Evolutionary conservation across 2,329 filamentous ascomycete species (phyloP).

Genomic region (Plectosphaerella plurivora): DNA sequence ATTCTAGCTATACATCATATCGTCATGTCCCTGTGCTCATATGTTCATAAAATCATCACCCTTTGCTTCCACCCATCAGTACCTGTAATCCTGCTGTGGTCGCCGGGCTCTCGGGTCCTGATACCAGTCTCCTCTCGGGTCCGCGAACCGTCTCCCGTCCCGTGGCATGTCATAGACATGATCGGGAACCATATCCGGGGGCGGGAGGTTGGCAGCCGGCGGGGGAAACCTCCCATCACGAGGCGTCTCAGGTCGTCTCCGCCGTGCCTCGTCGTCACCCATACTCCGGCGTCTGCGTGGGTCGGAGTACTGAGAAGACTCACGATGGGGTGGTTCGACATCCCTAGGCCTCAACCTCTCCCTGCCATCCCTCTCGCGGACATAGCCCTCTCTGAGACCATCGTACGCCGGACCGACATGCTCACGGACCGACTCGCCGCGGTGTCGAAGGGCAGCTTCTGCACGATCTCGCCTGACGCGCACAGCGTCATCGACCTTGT

Average conservation of each 20-base stretch:
- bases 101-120: background rate
- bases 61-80: background rate
- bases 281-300: background rate
- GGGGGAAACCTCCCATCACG: background rate
- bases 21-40: no score
- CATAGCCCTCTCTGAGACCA: constrained; percentile 7
- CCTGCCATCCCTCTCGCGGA: constrained; percentile 8
- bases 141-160: background rate
- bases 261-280: background rate
- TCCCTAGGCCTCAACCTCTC: background rate
- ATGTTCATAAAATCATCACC: no score
- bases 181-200: background rate
- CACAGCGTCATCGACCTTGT: background rate
- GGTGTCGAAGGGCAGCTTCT: background rate
- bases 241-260: background rate
- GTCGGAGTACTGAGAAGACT: no score
- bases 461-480: constrained; percentile 5
- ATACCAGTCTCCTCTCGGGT: background rate
- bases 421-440: constrained; percentile 8
- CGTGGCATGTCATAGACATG: background rate
- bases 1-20: no score
- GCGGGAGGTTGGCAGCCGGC: background rate
- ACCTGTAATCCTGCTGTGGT: background rate
- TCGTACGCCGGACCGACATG: constrained; percentile 12
- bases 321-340: no score